Conservation (phyloP, 225 moss, liverwort and hornwort species). For the Takakia lepidozioides region DNA sequence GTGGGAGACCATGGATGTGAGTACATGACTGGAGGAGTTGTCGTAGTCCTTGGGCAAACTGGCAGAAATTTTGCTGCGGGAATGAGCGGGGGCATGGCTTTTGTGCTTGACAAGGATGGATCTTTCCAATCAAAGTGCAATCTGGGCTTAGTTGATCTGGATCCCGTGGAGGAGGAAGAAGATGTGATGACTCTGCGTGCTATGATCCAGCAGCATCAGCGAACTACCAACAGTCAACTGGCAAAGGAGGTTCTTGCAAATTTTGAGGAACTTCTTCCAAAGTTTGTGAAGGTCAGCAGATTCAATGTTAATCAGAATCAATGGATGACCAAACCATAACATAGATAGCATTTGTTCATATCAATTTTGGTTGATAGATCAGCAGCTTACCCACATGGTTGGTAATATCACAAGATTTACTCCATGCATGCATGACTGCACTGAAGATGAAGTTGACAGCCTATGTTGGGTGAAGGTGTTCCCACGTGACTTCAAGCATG, state of each 20-base stretch:
- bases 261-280: constrained; percentile 71
- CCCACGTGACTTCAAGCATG: constrained; percentile 80
- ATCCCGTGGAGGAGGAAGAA: constrained; percentile 64
- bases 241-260: constrained; percentile 55
- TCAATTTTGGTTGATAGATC: too few relatives aligned
- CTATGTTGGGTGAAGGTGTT: constrained; percentile 48
- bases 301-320: too few relatives aligned
- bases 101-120: constrained; percentile 67
- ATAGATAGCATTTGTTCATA: too few relatives aligned
- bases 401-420: too few relatives aligned
- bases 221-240: constrained; percentile 53
- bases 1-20: constrained; percentile 89
- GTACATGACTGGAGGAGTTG: constrained; percentile 74
- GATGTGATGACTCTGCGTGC: constrained; percentile 53
- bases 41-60: constrained; percentile 71
- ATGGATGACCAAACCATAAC: too few relatives aligned
- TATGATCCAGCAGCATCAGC: constrained; percentile 80
- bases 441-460: too few relatives aligned
- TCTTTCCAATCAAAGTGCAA: constrained; percentile 57
- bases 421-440: too few relatives aligned
- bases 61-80: constrained; percentile 86
- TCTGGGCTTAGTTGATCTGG: constrained; percentile 61
- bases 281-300: constrained; percentile 50
- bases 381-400: too few relatives aligned
- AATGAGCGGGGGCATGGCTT: constrained; percentile 82